phyloP scores from a whole-genome alignment of 1,284 basidiomycete genomes.

The Melampsora americana region DNA sequence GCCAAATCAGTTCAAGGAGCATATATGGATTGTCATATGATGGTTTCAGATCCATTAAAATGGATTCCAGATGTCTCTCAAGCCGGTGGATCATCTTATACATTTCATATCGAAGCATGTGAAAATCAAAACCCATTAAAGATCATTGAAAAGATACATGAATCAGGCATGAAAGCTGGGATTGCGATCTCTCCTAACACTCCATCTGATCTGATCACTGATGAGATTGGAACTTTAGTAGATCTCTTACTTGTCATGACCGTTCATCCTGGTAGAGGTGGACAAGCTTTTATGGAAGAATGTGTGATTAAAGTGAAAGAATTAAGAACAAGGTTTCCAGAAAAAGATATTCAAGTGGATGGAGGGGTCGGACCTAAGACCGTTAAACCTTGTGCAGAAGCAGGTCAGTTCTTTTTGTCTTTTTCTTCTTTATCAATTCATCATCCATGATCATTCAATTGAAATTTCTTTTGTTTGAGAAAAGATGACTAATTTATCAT shows the following conservation, averaged over 20 bases:
- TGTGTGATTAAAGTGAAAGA: constrained; percentile 78
- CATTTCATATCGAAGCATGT: constrained; percentile 88
- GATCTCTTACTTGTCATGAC: constrained; percentile 98
- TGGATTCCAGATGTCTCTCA: constrained; percentile 96
- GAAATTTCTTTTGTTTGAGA: too few relatives aligned
- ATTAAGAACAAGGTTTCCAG: constrained; percentile 81
- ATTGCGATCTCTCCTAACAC: constrained; percentile 93
- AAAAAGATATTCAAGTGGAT: constrained; percentile 91
- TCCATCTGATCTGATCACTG: constrained; percentile 75
- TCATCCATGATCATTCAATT: not conserved
- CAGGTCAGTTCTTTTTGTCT: constrained; percentile 61
- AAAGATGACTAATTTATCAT: too few relatives aligned
- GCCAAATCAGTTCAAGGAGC: constrained; percentile 83
- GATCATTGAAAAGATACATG: constrained; percentile 73
- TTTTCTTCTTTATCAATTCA: too few relatives aligned
- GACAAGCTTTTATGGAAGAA: constrained; percentile 92
- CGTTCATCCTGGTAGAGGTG: constrained; percentile 78
- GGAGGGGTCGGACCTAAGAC: constrained; percentile 92
- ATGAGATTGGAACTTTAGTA: constrained; percentile 70
- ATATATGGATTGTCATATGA: constrained; percentile 99
- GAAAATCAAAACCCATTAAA: constrained; percentile 57
- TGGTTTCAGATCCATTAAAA: constrained; percentile 92
- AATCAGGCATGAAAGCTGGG: constrained; percentile 78
- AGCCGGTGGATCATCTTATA: constrained; percentile 91
- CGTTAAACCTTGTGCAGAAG: constrained; percentile 80